A percentile compares a stretch with the other conserved stretches of the same genome.
These are phyloP conservation scores for Castanea crenata DNA, from an alignment of 306 rosid species.

Conservation along the genomic window DNA sequence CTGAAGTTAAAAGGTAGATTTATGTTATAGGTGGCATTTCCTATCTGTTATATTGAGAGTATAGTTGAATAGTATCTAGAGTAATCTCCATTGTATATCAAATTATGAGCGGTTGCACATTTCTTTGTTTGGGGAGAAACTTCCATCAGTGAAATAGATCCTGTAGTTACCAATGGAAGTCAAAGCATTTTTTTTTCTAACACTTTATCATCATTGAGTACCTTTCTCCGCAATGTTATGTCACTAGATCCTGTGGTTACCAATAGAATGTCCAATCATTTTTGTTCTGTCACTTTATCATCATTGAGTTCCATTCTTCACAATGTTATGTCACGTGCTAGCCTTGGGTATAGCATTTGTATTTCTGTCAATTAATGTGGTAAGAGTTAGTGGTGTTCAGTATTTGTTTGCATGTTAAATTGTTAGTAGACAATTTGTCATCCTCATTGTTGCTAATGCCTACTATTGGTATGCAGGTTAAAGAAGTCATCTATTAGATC, in stretches of 20 bases:
- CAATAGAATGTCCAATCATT: neutral
- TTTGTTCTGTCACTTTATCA: neutral
- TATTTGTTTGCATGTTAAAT: neutral
- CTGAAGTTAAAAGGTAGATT: constrained; percentile 64
- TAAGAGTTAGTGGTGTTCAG: neutral
- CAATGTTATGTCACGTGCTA: neutral
- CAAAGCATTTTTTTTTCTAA: neutral
- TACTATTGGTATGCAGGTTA: constrained; percentile 53
- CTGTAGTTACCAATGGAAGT: neutral
- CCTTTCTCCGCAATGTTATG: neutral
- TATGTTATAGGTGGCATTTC: neutral
- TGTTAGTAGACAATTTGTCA: neutral
- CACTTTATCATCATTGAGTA: neutral
- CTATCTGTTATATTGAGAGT: neutral
- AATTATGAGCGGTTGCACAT: neutral
- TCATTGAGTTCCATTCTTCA: neutral
- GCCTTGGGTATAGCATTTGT: neutral
- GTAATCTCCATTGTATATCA: neutral
- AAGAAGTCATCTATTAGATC: constrained; percentile 75
- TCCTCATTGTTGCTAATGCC: constrained; percentile 27
- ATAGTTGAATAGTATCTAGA: neutral
- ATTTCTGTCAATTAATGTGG: neutral
- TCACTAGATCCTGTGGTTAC: neutral
- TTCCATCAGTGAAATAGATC: neutral
- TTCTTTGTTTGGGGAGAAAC: neutral